Evolutionary conservation across 2,329 filamentous ascomycete genomes (phyloP), one percentile per base, ranked within the genome.

Genomic region (Rhynchosporium secalis): DNA sequence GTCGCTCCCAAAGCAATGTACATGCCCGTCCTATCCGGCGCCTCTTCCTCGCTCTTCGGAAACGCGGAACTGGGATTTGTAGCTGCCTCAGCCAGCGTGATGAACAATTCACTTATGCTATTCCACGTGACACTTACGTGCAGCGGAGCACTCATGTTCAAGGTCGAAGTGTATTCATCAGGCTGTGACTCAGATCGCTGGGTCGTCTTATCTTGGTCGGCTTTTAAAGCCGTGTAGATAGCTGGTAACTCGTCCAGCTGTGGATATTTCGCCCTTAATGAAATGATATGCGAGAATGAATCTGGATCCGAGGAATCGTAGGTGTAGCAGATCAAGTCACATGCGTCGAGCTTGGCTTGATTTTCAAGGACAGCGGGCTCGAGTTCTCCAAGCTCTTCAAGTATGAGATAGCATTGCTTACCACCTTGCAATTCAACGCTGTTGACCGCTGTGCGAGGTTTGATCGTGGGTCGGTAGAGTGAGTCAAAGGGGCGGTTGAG

Each of bases 301-400:
- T 98, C 93, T 0, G 95, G 94, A 65, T 99, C 93, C 1, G 92
- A 96, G 2, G 94, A 98, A 78, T 99, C 95, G 77, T 98, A 99
- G 0, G 92, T 88, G 76, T 96, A 98, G 76, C 94, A 96, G 51
- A 99, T 84, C 29, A 99, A 83, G 75, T 99, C 95, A 76, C 94
- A 98, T 5, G 92, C 88, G 71, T 96, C 92, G 13, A 99, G 82
- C 76, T 96, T 96, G 49, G 87, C 85, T 72, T 88, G 87, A 73
- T 99, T 99, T 61, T 98, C 95, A 3, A 99, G 80, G 60, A 98
- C 92, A 12, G 95, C 95, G 0, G 92, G 90, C 75, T 98, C 95
- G n/a, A 96, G 81, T 76, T 98, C 92, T 40, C 95, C 95, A 0
- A 98, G 87, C 76, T 99, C 95, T 72, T 96, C 91, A 29, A 98